A percentile compares a stretch with the other conserved stretches of the same genome.
Conservation (phyloP, 2,329 filamentous ascomycete species). For the Aspergillus costaricaensis region DNA sequence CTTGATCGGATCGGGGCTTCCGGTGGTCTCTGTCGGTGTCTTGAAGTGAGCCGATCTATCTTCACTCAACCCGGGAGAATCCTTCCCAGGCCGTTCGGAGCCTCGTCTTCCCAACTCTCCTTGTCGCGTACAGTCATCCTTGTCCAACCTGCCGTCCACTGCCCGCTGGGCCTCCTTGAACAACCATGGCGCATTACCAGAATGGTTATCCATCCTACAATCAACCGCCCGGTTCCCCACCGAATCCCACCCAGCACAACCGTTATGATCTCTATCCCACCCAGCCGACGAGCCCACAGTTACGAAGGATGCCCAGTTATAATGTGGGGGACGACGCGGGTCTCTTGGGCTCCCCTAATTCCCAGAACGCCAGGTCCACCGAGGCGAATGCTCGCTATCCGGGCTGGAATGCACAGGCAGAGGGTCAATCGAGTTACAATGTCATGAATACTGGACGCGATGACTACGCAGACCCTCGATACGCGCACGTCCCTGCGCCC, state of each 20-base stretch:
- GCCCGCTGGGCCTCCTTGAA: constrained; percentile 7
- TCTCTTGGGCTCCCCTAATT: constrained; percentile 46
- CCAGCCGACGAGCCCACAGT: constrained; percentile 44
- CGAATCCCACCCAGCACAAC: constrained; percentile 30
- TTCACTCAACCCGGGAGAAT: neutral
- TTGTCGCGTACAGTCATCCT: constrained; percentile 5
- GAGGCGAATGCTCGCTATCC: constrained; percentile 38
- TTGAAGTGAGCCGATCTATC: neutral
- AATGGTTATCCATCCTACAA: constrained; percentile 53
- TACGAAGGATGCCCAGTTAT: constrained; percentile 68
- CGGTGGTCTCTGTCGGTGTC: neutral
- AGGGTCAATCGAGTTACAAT: constrained; percentile 35
- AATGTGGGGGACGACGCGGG: constrained; percentile 72
- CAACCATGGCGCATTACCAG: constrained; percentile 58
- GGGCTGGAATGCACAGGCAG: constrained; percentile 42
- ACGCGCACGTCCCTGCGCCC: constrained; percentile 38
- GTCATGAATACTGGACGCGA: constrained; percentile 27
- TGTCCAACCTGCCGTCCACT: neutral
- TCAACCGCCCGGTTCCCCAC: constrained; percentile 34
- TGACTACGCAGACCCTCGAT: constrained; percentile 37
- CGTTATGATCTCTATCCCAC: constrained; percentile 46
- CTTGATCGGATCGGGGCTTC: neutral
- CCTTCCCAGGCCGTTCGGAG: neutral
- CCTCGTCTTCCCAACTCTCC: neutral
- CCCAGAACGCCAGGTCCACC: constrained; percentile 33